phyloP scores from a whole-genome alignment of 129 eudicot species.

The Saposhnikovia divaricata region DNA sequence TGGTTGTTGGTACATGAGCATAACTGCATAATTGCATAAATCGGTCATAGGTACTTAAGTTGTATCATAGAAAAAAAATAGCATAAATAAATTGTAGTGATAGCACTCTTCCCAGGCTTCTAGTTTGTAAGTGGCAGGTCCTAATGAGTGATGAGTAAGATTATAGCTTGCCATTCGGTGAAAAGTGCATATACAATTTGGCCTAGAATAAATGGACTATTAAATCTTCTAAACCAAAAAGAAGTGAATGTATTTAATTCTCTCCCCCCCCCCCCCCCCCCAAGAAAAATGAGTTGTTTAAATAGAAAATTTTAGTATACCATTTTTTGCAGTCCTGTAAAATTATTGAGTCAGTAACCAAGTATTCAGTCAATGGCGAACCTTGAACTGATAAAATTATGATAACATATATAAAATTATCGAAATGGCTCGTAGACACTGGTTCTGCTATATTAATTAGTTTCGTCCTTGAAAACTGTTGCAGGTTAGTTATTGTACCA shows the following conservation, averaged over 20 bases:
- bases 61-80: not conserved
- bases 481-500: not conserved
- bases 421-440: not conserved
- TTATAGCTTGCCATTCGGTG: not conserved
- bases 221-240: not conserved
- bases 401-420: not conserved
- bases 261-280: not conserved
- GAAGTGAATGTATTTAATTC: not conserved
- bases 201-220: not conserved
- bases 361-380: not conserved
- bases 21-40: not conserved
- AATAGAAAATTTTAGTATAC: not conserved
- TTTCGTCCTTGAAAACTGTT: not conserved
- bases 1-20: not conserved
- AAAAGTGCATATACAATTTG: not conserved
- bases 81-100: not conserved
- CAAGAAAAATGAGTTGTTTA: not conserved
- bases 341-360: not conserved
- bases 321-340: not conserved
- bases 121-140: not conserved
- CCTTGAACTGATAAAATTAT: not conserved
- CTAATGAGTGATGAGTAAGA: not conserved
- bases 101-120: not conserved
- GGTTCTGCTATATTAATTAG: not conserved
- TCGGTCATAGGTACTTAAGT: not conserved